A percentile compares a stretch with the other conserved stretches of the same genome.
Conservation (phyloP, 257 asterid genomes). For the Gentiana macrophylla region DNA sequence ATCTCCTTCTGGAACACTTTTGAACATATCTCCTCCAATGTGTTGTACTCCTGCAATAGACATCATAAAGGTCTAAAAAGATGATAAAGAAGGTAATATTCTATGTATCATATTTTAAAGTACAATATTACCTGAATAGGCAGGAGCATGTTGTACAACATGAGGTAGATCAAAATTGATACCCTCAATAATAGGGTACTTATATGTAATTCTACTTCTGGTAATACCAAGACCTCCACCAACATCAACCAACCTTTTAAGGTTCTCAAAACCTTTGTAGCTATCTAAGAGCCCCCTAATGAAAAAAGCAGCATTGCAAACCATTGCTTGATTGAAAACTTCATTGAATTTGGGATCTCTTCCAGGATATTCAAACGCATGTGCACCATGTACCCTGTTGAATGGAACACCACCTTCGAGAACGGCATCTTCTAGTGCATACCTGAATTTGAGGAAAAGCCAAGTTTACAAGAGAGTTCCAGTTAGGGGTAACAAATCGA, state of each 20-base stretch:
- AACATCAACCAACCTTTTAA: conserved; percentile 25
- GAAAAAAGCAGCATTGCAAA: conserved; percentile 7
- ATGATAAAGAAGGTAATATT: too few relatives aligned
- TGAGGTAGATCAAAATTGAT: conserved; percentile 32
- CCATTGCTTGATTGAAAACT: conserved; percentile 28
- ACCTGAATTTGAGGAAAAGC: too few relatives aligned
- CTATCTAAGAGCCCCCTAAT: conserved; percentile 19
- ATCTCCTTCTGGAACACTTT: conserved; percentile 1
- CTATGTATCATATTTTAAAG: too few relatives aligned
- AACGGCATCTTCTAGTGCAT: too few relatives aligned
- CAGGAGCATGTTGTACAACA: conserved; percentile 29
- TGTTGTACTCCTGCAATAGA: neutral
- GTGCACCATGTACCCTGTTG: conserved; percentile 21
- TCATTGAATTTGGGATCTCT: conserved; percentile 14
- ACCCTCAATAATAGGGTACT: conserved; percentile 25
- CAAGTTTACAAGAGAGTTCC: too few relatives aligned
- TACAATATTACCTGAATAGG: conserved; percentile 17
- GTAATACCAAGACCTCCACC: conserved; percentile 38
- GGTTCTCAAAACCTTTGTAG: conserved; percentile 25
- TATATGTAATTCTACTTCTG: conserved; percentile 22
- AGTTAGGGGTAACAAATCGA: too few relatives aligned
- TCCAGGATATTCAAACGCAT: conserved; percentile 19
- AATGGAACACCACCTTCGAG: conserved; percentile 28
- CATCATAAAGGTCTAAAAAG: too few relatives aligned
- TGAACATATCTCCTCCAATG: conserved; percentile 2